Base-by-base conservation (phyloP, 306 rosid genomes). In the Geum urbanum region DNA sequence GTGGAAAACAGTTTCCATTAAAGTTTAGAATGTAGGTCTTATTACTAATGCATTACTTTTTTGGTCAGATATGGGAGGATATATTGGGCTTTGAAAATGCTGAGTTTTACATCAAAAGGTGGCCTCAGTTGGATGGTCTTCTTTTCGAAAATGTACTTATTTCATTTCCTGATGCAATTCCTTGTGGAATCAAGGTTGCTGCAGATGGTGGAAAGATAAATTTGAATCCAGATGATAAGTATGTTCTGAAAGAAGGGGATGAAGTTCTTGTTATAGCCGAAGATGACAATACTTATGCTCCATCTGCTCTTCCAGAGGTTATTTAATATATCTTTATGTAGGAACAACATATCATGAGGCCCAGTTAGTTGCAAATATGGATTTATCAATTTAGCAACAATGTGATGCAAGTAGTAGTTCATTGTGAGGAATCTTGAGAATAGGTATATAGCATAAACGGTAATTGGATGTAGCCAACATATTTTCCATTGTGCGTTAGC, bases 201-300 rank as follows among this genome's bases (percentile, higher is more conserved):
- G 85, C 94, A 46, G 90, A 90, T n/a, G 81, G 81, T 72, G 97
- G 97, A 48, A 88, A 81, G 86, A 92, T 92, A 81, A 60, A 82
- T 63, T 72, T 92, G 69, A 92, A 92, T 80, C 98, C 98, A 52
- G 98, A 92, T 72, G 89, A 90, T 77, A 72, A 55, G 70, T 92
- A 90, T 80, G 83, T 90, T 69, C 72, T 92, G 67, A 84, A 84
- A 83, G 91, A 88, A 32, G 90, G 90, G 74, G 98, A 92, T 81
- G 98, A 92, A 85, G 76, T 92, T 75, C 97, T 92, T 72, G 98
- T 92, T 72, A 92, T 92, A 76, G 98, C 98, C 24, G 98, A 92
- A 82, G 98, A 90, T 81, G 98, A 92, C 54, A 97, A 92, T 68
- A 92, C 98, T 47, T 92, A 92, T 16, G 78, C 92, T 78, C 98